A percentile compares a stretch with the other conserved stretches of the same genome.
These are phyloP conservation scores for Annulohypoxylon bovei DNA, from an alignment of 495 filamentous ascomycete species.

Conservation along the genomic window DNA sequence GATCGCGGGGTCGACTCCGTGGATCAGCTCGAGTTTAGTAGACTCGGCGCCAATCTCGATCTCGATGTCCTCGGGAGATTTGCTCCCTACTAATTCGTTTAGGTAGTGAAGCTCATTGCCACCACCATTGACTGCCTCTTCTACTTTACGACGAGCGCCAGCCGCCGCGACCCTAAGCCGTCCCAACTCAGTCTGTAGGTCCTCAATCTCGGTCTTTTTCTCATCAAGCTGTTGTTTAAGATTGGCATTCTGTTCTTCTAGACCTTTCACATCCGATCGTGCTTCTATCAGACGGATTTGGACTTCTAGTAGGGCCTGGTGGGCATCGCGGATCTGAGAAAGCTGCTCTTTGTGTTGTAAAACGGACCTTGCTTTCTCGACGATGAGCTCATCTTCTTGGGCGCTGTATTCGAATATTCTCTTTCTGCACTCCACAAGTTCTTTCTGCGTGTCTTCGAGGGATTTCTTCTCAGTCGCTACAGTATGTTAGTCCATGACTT, in stretches of 20 bases:
- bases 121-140: conserved; percentile 49
- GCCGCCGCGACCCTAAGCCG: conserved; percentile 47
- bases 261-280: conserved; percentile 73
- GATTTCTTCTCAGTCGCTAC: conserved; percentile 65
- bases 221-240: conserved; percentile 64
- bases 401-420: conserved; percentile 51
- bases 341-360: conserved; percentile 70
- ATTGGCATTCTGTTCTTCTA: conserved; percentile 69
- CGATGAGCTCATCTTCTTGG: conserved; percentile 64
- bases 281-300: conserved; percentile 81
- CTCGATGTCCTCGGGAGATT: conserved; percentile 70
- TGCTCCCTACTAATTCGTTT: conserved; percentile 50
- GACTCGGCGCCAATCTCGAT: conserved; percentile 77
- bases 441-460: conserved; percentile 52
- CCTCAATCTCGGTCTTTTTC: conserved; percentile 38
- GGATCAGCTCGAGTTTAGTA: conserved; percentile 78
- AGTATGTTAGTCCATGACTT: conserved; percentile 28
- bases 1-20: conserved; percentile 80
- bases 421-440: conserved; percentile 46
- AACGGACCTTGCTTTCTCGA: conserved; percentile 70
- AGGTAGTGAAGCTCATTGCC: conserved; percentile 42
- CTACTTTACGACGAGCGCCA: conserved; percentile 44
- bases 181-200: conserved; percentile 32
- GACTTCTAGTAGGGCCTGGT: conserved; percentile 71
- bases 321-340: conserved; percentile 63